Percentiles rank a stretch among this genome's conserved stretches.
Conservation (phyloP, 2,329 filamentous ascomycete genomes). For the Pseudocercospora fijiensis region DNA sequence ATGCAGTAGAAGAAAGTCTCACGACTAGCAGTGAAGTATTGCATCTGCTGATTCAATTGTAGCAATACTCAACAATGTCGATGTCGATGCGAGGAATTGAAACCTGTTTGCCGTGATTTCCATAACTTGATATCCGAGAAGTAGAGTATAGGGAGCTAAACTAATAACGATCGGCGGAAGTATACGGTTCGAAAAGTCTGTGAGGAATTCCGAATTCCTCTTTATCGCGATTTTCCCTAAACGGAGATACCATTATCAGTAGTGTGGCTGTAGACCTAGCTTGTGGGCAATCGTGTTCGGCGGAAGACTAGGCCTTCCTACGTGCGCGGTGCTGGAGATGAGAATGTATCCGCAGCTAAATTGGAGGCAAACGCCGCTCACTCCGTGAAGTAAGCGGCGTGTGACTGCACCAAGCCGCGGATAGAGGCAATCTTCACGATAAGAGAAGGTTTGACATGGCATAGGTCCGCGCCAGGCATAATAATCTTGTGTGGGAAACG, state of each 20-base stretch:
- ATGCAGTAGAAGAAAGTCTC: neutral
- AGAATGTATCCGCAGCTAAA: too few species aligned
- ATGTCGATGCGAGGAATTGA: neutral
- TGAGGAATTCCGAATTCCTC: neutral
- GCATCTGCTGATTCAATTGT: neutral
- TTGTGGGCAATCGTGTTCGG: neutral
- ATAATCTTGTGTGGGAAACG: neutral
- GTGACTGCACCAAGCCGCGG: too few species aligned
- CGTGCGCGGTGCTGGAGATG: conserved; percentile 2
- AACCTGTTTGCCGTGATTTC: neutral
- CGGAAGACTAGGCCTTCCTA: neutral
- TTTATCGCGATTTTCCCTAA: neutral
- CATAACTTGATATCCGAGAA: neutral
- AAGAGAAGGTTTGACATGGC: conserved; percentile 2
- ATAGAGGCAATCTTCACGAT: neutral
- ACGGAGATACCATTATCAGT: neutral
- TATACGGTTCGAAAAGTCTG: neutral
- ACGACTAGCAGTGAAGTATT: neutral
- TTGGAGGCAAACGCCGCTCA: too few species aligned
- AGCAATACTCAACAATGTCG: neutral
- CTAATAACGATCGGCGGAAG: neutral
- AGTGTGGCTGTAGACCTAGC: neutral
- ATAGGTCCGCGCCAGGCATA: conserved; percentile 3
- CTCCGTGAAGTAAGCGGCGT: too few species aligned
- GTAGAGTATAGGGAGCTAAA: neutral